These are phyloP conservation scores for Colletotrichum sp. DNA, from an alignment of 2,329 filamentous ascomycete genomes.

Conservation along the genomic window DNA sequence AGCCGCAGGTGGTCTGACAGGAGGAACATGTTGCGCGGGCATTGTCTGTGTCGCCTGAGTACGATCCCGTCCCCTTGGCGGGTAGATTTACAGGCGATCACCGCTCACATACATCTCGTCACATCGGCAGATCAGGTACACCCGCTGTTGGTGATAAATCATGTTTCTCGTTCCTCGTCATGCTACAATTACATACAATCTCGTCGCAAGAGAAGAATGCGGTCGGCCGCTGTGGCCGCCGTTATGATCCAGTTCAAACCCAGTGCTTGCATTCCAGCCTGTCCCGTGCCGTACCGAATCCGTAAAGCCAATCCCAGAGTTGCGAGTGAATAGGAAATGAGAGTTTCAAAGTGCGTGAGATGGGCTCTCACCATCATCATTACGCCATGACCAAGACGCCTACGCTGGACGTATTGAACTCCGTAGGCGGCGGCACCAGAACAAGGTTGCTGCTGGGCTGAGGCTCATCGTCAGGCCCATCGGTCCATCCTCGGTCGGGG, in stretches of 20 bases:
- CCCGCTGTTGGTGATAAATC: not conserved
- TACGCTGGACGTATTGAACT: constrained; percentile 3
- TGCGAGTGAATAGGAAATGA: not conserved
- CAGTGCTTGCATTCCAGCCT: not conserved
- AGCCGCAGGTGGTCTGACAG: not conserved
- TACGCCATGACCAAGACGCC: constrained; percentile 21
- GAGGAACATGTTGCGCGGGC: not conserved
- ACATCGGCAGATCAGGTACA: not conserved
- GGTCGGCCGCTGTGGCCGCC: not conserved
- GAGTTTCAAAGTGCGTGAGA: not conserved
- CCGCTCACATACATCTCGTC: not conserved
- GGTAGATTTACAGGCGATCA: not conserved
- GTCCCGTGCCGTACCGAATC: not conserved
- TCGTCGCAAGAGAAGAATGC: constrained; percentile 2
- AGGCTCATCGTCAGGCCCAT: constrained; percentile 48
- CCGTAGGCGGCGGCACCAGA: not conserved
- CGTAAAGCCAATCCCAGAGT: not conserved
- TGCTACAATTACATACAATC: constrained; percentile 16
- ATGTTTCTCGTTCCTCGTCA: constrained; percentile 12
- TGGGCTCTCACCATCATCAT: not conserved
- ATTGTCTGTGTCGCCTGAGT: not conserved
- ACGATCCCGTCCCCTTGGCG: not conserved
- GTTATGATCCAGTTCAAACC: not conserved
- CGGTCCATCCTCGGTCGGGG: constrained; percentile 69
- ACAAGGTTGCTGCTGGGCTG: constrained; percentile 8